phyloP scores from a whole-genome alignment of 805 yeast species.

The Saccharomycopsis selenospora region DNA sequence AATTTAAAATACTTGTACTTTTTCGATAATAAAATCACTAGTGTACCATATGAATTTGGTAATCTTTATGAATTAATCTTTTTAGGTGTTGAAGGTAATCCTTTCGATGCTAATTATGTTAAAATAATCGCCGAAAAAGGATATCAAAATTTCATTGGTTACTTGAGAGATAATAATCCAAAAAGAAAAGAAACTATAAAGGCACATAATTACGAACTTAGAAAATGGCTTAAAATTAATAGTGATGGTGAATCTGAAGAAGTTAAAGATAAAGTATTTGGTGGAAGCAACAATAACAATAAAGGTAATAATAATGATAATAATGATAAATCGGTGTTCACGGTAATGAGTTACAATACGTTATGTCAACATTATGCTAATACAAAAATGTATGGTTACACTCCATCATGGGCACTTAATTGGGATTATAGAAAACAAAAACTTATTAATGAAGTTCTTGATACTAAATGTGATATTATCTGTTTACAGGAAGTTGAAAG shows the following conservation, averaged over 20 bases:
- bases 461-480: constrained; percentile 63
- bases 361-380: constrained; percentile 96
- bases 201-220: constrained; percentile 22
- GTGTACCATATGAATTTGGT: constrained; percentile 81
- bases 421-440: constrained; percentile 86
- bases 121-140: constrained; percentile 73
- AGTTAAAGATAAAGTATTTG: constrained; percentile 26
- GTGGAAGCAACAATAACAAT: constrained; percentile 23
- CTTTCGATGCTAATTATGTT: constrained; percentile 58
- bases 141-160: constrained; percentile 71
- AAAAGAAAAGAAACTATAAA: constrained; percentile 45
- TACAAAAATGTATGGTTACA: constrained; percentile 81
- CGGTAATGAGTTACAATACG: constrained; percentile 82
- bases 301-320: constrained; percentile 22
- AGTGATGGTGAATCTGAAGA: constrained; percentile 60
- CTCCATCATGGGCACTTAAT: constrained; percentile 94
- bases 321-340: constrained; percentile 42
- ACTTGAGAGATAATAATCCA: constrained; percentile 67
- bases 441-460: constrained; percentile 64
- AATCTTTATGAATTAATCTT: constrained; percentile 76
- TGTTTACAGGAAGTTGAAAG: constrained; percentile 97
- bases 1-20: constrained; percentile 74
- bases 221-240: constrained; percentile 77
- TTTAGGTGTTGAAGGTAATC: constrained; percentile 91
- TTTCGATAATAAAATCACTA: constrained; percentile 75